Evolutionary conservation across 805 yeast species (phyloP), one percentile per base, ranked within the genome.

Genomic region (Kazachstania taianensis): DNA sequence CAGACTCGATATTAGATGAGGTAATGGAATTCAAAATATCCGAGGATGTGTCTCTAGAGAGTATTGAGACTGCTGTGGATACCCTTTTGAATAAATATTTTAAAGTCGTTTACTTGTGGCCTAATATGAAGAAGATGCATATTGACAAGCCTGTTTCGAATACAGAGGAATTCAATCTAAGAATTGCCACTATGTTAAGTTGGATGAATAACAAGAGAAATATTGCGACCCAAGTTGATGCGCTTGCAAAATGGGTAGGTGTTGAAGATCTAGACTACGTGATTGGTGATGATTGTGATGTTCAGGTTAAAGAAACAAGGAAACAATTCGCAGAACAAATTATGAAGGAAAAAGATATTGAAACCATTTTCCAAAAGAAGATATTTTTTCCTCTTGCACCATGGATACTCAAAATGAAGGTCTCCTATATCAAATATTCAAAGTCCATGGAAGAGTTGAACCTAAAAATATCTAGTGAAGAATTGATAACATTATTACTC

Each of bases 171-270:
- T 86, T 89, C 49, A 71, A 66, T 27, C 62, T 67, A 24, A 67
- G 83, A 22, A 60, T 84, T 3, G 87, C 81, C 40, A 87, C 94
- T 2, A 37, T 89, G 40, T 75, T 72, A 25, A 80, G 96, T 0
- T 92, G 97, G 96, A 66, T 71, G 23, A 74, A 85, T 7, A 75
- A 83, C 27, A 73, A 86, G 0, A 72, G 69, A 30, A 80, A 86
- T 1, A 74, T 89, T 16, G 67, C 70, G 32, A 60, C 73, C 27
- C 86, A 81, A 49, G 63, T 77, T 1, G 61, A 66, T 10, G 69
- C 78, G 3, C 60, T 92, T 42, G 70, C 71, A 41, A 59, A 67
- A 28, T 86, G 96, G 96, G 83, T 85, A 4, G 94, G 94, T 5
- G 81, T 82, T 52, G 79, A 75, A 32, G 85, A 79, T 28, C 59